Percentiles rank a stretch among this genome's conserved stretches.
These are phyloP conservation scores for Solanum boliviense DNA, from an alignment of 257 asterid species.

Conservation along the genomic window DNA sequence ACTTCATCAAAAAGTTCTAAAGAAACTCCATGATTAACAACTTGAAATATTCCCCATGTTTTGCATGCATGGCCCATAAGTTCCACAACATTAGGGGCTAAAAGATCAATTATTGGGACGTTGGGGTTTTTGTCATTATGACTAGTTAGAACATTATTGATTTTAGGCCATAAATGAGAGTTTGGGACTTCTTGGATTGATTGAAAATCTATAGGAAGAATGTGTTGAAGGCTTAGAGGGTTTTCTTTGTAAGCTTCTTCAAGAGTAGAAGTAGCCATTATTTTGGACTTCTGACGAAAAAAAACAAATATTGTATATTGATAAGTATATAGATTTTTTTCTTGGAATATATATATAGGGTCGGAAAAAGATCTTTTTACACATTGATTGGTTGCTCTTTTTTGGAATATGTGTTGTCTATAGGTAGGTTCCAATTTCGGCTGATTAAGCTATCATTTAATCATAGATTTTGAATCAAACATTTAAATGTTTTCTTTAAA, in stretches of 20 bases:
- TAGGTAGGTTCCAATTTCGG: neutral
- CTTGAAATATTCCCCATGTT: conserved; percentile 52
- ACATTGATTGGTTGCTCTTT: neutral
- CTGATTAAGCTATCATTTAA: neutral
- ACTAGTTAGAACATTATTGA: neutral
- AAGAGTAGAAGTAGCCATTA: conserved; percentile 29
- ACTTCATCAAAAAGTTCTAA: conserved; percentile 23
- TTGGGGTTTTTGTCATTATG: neutral
- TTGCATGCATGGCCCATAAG: conserved; percentile 45
- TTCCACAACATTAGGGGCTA: conserved; percentile 30
- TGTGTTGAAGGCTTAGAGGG: conserved; percentile 17
- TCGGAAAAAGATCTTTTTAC: neutral
- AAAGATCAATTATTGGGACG: conserved; percentile 39
- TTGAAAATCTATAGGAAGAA: neutral
- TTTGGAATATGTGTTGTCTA: neutral
- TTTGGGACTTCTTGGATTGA: neutral
- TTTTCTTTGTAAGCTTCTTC: conserved; percentile 38
- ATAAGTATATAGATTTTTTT: neutral
- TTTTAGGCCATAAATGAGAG: neutral
- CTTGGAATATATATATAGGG: neutral
- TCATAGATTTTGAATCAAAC: neutral
- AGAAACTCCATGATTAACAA: conserved; percentile 46
- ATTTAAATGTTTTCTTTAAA: neutral
- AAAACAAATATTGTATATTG: neutral
- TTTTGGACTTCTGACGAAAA: neutral